Evolutionary conservation across 257 asterid species (phyloP), one percentile per base, ranked within the genome.

Genomic region (Rubia yunnanensis): DNA sequence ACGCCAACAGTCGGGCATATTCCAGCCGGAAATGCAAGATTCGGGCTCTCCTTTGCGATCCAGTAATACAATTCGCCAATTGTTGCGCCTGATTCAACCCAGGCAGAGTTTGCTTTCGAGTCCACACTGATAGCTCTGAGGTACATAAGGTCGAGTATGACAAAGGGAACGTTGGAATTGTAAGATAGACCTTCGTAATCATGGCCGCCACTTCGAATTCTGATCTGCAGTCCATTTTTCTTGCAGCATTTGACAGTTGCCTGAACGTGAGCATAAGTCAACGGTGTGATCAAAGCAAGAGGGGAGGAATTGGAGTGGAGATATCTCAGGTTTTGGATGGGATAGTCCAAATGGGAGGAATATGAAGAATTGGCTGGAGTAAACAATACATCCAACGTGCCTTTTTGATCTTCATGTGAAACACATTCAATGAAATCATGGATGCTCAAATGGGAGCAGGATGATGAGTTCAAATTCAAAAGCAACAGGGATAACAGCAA

Each of bases 321-420:
- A 78, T 81, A 85, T 65, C 92, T 79, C 22, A 76, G 85, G 20
- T 85, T 85, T 57, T 78, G 86, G 60, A 77, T 77, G 1, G 79
- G 75, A n/a, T 76, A 80, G 30, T 65, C 74, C 7, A 85, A 58
- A 32, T 82, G 75, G 17, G 64, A 63, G 7, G 69, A 20, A 35
- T 76, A 85, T 5, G 71, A 72, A 9, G 56, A 48, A 14, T 82
- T 76, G 36, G 26, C 15, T 48, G 61, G 70, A n/a, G 78, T 18
- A 68, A 78, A 80, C 36, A 80, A 2, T 39, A 52, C 35, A n/a
- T 36, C 6, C 22, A 30, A 23, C 4, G 49, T 44, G 5, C 52
- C 28, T 1, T 53, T 34, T 20, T 28, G 22, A 69, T 28, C 20
- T 48, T 70, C 64, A 27, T 34, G 14, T 10, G 74, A 52, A n/a